Conservation (phyloP, 345 rosid genomes). For the Brassica rapa region DNA sequence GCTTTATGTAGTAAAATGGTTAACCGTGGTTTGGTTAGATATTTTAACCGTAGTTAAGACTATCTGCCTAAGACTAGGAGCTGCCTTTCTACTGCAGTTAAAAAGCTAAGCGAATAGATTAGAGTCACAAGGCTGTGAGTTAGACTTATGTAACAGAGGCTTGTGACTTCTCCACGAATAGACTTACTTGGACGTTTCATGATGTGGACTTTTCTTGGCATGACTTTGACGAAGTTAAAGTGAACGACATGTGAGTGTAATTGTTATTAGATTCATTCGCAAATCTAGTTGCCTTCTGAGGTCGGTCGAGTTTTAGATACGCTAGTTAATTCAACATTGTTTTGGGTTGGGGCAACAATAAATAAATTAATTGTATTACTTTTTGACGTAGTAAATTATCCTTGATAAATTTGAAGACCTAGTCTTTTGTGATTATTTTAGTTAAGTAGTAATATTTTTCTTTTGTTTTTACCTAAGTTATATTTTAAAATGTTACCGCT, state of each 20-base stretch:
- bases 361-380: neutral
- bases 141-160: conserved; percentile 11
- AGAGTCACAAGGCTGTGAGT: conserved; percentile 27
- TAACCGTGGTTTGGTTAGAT: conserved; percentile 51
- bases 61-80: conserved; percentile 17
- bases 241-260: conserved; percentile 22
- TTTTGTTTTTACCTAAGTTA: neutral
- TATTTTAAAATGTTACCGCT: neutral
- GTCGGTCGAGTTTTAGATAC: conserved; percentile 35
- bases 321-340: conserved; percentile 2
- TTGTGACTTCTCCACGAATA: conserved; percentile 15
- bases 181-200: conserved; percentile 10
- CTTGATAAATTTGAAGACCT: neutral
- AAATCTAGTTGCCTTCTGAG: conserved; percentile 27
- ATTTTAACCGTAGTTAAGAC: conserved; percentile 43
- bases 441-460: neutral
- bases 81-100: conserved; percentile 44
- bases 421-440: neutral
- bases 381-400: too few relatives aligned
- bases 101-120: neutral
- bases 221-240: conserved; percentile 15
- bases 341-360: too few relatives aligned
- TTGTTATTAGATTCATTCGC: conserved; percentile 16
- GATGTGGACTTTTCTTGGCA: conserved; percentile 15
- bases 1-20: conserved; percentile 40